Conservation (phyloP, 2,329 filamentous ascomycete genomes). For the Byssochlamys sp. region DNA sequence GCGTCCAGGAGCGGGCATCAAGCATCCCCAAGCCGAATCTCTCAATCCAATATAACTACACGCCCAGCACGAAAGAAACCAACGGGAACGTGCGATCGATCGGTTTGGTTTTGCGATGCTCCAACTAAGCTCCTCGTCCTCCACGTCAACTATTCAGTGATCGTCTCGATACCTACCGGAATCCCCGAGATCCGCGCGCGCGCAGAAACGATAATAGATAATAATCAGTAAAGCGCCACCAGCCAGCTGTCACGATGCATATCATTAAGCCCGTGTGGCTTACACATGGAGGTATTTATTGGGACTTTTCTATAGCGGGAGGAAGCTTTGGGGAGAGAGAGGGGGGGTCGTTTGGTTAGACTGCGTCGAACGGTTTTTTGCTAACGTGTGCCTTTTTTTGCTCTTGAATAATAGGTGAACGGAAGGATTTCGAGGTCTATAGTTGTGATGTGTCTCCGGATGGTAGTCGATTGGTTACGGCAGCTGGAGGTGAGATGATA, state of each 20-base stretch:
- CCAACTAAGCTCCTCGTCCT: conserved; percentile 11
- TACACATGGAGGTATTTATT: conserved; percentile 67
- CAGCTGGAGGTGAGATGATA: conserved; percentile 64
- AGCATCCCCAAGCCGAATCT: too few relatives aligned
- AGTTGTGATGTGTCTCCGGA: conserved; percentile 95
- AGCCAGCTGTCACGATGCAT: conserved; percentile 48
- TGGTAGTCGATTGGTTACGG: conserved; percentile 81
- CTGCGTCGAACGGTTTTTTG: not conserved
- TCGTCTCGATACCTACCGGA: conserved; percentile 1
- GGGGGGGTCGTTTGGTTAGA: not conserved
- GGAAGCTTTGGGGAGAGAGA: not conserved
- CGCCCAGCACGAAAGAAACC: not conserved
- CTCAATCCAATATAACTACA: not conserved
- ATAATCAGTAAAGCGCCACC: not conserved
- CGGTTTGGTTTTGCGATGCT: conserved; percentile 19
- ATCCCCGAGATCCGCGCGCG: not conserved
- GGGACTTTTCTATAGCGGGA: not conserved
- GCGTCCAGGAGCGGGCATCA: not conserved
- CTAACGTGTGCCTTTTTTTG: conserved; percentile 3
- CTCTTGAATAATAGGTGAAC: conserved; percentile 56
- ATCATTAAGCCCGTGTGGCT: conserved; percentile 94
- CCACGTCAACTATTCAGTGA: conserved; percentile 14
- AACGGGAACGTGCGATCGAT: not conserved
- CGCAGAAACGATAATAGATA: conserved; percentile 1
- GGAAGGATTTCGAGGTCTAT: conserved; percentile 97